phyloP scores from a whole-genome alignment of 2,329 filamentous ascomycete genomes.

The Periconia sp. region DNA sequence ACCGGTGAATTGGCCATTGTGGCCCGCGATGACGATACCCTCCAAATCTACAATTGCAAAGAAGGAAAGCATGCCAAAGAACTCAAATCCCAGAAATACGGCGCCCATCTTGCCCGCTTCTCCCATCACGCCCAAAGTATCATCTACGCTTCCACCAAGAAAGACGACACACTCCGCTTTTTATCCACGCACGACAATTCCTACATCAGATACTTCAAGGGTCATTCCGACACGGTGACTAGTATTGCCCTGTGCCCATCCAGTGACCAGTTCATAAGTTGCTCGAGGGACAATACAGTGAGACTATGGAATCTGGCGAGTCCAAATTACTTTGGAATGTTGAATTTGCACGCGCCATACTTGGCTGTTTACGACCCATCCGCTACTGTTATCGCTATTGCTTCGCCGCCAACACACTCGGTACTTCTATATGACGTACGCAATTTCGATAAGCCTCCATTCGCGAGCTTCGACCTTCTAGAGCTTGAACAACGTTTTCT shows the following conservation, averaged over 20 bases:
- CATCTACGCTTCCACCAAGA: conserved; percentile 93
- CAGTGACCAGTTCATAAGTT: conserved; percentile 88
- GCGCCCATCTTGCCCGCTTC: conserved; percentile 89
- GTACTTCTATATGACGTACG: conserved; percentile 90
- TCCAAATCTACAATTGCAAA: conserved; percentile 92
- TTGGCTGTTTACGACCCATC: conserved; percentile 91
- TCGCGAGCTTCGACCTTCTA: conserved; percentile 79
- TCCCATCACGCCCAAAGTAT: conserved; percentile 90
- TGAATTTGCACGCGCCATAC: conserved; percentile 79
- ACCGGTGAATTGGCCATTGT: conserved; percentile 90
- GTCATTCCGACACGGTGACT: conserved; percentile 83
- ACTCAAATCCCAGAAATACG: conserved; percentile 94
- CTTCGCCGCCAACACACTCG: conserved; percentile 74
- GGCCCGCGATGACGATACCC: conserved; percentile 88
- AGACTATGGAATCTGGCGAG: conserved; percentile 87
- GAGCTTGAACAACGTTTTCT: conserved; percentile 58
- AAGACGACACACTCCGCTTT: conserved; percentile 86
- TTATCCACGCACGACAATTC: conserved; percentile 93
- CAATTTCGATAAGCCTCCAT: conserved; percentile 90
- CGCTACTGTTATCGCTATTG: conserved; percentile 87
- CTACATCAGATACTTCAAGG: conserved; percentile 94
- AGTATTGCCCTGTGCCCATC: conserved; percentile 81
- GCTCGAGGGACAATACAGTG: conserved; percentile 86
- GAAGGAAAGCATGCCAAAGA: conserved; percentile 89
- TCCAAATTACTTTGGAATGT: conserved; percentile 74